A percentile compares a stretch with the other conserved stretches of the same genome.
phyloP scores from a whole-genome alignment of 371 early-diverging fungal species.

The Mucor piriformis region DNA sequence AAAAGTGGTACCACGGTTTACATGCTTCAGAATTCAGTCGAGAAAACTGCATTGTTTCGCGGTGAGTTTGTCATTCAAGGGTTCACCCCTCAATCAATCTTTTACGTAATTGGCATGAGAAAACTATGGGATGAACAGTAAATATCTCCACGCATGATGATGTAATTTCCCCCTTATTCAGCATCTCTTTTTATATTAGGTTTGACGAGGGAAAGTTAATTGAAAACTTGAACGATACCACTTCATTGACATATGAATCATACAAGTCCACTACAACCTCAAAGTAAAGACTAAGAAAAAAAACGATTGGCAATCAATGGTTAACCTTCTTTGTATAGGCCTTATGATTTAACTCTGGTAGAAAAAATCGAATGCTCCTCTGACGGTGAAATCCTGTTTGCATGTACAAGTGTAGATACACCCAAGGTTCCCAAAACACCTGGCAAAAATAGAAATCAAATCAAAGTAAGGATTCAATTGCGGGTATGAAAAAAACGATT shows the following conservation, averaged over 20 bases:
- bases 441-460: conserved; percentile 57
- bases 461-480: conserved; percentile 56
- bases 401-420: conserved; percentile 66
- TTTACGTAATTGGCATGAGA: conserved; percentile 70
- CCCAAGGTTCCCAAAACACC: conserved; percentile 59
- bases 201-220: conserved; percentile 59
- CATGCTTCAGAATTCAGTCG: conserved; percentile 37
- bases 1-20: conserved; percentile 67
- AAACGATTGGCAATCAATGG: neutral
- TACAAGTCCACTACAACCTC: conserved; percentile 46
- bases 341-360: conserved; percentile 63
- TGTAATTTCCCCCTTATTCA: neutral
- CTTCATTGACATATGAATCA: conserved; percentile 58
- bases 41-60: conserved; percentile 62
- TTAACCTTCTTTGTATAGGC: conserved; percentile 34
- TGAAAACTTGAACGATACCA: conserved; percentile 58
- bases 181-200: conserved; percentile 21
- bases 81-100: conserved; percentile 67
- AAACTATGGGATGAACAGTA: conserved; percentile 65
- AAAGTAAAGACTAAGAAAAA: conserved; percentile 26
- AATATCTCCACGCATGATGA: conserved; percentile 4
- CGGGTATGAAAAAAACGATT: neutral
- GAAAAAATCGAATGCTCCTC: conserved; percentile 64
- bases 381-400: conserved; percentile 67
- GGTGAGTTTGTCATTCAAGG: conserved; percentile 67